Conservation (phyloP, 1,139 yeast genomes). For the Yamadazyma diddensiae region DNA sequence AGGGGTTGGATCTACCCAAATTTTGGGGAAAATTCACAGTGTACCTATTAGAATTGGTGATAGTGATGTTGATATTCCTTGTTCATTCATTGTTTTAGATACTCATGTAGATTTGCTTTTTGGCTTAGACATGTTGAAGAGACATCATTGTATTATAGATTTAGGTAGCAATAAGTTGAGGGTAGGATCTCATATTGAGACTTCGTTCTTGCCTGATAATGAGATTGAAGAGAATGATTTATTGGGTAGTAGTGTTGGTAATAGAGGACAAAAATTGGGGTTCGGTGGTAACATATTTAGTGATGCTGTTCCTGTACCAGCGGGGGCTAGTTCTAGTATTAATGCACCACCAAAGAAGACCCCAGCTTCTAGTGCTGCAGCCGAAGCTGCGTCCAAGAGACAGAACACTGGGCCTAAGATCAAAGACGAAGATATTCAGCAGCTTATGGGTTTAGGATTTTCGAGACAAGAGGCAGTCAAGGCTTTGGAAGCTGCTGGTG, state of each 20-base stretch:
- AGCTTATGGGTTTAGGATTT: slow-evolving; percentile 70
- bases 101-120: slow-evolving; percentile 65
- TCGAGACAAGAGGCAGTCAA: slow-evolving; percentile 56
- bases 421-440: slow-evolving; percentile 49
- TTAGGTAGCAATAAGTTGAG: slow-evolving; percentile 62
- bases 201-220: slow-evolving; percentile 68
- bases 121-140: slow-evolving; percentile 79
- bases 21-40: slow-evolving; percentile 82
- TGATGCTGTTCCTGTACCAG: slow-evolving; percentile 18
- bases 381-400: slow-evolving; percentile 27
- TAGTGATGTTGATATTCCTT: slow-evolving; percentile 52
- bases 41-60: slow-evolving; percentile 81
- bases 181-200: slow-evolving; percentile 66
- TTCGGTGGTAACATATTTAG: slow-evolving; percentile 40
- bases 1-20: slow-evolving; percentile 85
- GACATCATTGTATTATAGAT: slow-evolving; percentile 84
- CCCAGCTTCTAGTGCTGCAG: slow-evolving; percentile 18
- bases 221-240: slow-evolving; percentile 56
- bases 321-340: slow-evolving; percentile 3
- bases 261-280: slow-evolving; percentile 12
- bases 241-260: slow-evolving; percentile 18
- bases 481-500: slow-evolving; percentile 66
- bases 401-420: slow-evolving; percentile 16
- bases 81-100: slow-evolving; percentile 80
- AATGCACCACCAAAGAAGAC: slow-evolving; percentile 9